These are phyloP conservation scores for Eimeria necatrix DNA, from an alignment of 169 alveolate genomes.

Conservation along the genomic window DNA sequence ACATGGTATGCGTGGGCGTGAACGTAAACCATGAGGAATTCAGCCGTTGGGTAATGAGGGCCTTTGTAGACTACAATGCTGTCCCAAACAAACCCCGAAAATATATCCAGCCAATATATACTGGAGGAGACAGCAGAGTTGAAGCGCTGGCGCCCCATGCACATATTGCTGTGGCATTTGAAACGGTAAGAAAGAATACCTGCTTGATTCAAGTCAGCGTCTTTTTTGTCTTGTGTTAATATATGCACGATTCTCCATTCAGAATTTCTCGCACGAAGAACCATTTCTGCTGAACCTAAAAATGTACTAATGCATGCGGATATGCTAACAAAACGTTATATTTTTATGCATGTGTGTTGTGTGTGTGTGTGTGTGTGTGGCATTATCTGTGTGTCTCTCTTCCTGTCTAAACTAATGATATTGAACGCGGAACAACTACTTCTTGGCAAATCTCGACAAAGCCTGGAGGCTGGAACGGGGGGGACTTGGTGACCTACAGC, in stretches of 20 bases:
- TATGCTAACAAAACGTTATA: neutral
- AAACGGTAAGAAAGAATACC: slow-evolving; percentile 79
- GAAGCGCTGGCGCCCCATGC: slow-evolving; percentile 89
- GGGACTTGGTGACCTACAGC: slow-evolving; percentile 88
- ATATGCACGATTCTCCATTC: too few relatives aligned
- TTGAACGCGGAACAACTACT: too few relatives aligned
- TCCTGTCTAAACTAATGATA: neutral
- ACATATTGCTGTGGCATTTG: slow-evolving; percentile 91
- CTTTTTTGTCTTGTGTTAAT: neutral
- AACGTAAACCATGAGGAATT: slow-evolving; percentile 90
- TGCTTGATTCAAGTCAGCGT: neutral
- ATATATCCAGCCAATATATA: slow-evolving; percentile 84
- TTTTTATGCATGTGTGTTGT: neutral
- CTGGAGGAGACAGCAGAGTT: slow-evolving; percentile 92
- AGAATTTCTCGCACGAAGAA: too few relatives aligned
- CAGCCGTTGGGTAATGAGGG: slow-evolving; percentile 90
- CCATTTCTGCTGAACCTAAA: too few relatives aligned
- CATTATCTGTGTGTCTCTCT: neutral
- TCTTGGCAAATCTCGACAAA: neutral
- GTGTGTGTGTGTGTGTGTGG: neutral
- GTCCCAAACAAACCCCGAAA: slow-evolving; percentile 87
- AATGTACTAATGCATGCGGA: too few relatives aligned
- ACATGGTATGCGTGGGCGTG: slow-evolving; percentile 90
- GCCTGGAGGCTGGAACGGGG: slow-evolving; percentile 84
- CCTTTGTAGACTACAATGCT: slow-evolving; percentile 93